Evolutionary conservation across 2,329 filamentous ascomycete genomes (phyloP).

Genomic region (Geosmithia morbida): DNA sequence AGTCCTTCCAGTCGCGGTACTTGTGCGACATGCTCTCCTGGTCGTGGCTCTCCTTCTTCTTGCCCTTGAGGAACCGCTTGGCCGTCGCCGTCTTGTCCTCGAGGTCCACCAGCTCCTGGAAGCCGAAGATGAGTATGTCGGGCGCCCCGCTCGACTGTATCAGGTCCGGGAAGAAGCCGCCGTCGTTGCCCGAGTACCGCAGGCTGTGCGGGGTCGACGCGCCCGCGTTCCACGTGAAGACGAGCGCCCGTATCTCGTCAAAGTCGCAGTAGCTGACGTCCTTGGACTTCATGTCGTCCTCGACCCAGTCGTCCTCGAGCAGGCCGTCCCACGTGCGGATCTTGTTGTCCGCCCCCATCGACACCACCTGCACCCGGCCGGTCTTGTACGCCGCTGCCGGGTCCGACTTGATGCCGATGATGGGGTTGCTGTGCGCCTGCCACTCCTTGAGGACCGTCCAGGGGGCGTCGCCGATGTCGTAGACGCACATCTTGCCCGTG

Average conservation of each 20-base stretch:
- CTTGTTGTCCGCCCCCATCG: conserved; percentile 75
- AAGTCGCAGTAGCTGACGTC: conserved; percentile 79
- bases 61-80: conserved; percentile 86
- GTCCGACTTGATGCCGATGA: conserved; percentile 66
- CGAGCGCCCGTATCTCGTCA: conserved; percentile 61
- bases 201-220: conserved; percentile 84
- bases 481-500: conserved; percentile 85
- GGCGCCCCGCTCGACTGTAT: conserved; percentile 64
- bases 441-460: conserved; percentile 93
- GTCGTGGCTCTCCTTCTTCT: conserved; percentile 69
- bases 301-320: conserved; percentile 89
- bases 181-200: conserved; percentile 54
- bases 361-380: conserved; percentile 72
- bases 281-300: conserved; percentile 70
- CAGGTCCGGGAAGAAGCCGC: conserved; percentile 66
- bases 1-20: conserved; percentile 92
- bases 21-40: conserved; percentile 93
- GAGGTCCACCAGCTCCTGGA: conserved; percentile 95
- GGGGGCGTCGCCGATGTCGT: conserved; percentile 68
- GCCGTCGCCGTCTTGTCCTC: conserved; percentile 96
- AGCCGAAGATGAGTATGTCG: conserved; percentile 88
- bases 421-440: conserved; percentile 75
- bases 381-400: conserved; percentile 72
- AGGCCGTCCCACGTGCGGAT: conserved; percentile 84
- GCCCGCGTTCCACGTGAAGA: conserved; percentile 95